Conservation (phyloP, 768 basidiomycete genomes). For the Tricholoma sp. region DNA sequence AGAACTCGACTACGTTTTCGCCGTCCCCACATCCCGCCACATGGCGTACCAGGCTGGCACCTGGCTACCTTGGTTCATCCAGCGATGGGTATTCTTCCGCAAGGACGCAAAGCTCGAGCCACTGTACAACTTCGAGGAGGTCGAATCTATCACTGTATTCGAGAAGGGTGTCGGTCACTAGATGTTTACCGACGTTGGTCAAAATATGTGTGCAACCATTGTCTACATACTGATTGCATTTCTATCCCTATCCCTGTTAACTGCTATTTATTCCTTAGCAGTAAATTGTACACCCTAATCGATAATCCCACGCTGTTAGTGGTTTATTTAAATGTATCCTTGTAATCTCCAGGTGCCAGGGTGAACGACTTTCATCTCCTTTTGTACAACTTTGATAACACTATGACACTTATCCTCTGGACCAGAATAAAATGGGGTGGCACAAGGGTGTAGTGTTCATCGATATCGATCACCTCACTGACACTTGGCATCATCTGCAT, state of each 20-base stretch:
- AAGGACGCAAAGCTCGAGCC: constrained; percentile 34
- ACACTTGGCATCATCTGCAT: too few species aligned
- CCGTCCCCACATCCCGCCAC: constrained; percentile 43
- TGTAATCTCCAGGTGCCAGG: too few species aligned
- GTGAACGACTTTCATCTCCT: too few species aligned
- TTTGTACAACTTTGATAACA: too few species aligned
- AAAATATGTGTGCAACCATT: background rate
- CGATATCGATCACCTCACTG: too few species aligned
- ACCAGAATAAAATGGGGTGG: too few species aligned
- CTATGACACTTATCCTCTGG: too few species aligned
- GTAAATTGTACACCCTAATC: too few species aligned
- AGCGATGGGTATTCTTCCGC: constrained; percentile 38
- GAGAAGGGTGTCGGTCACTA: constrained; percentile 35
- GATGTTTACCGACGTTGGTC: background rate
- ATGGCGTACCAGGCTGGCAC: constrained; percentile 36
- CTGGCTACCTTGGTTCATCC: constrained; percentile 49
- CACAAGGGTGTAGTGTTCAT: too few species aligned
- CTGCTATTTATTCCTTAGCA: too few species aligned
- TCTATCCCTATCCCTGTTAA: background rate
- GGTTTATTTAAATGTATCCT: too few species aligned
- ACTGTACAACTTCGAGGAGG: constrained; percentile 50
- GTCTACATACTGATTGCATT: background rate
- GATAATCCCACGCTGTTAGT: too few species aligned
- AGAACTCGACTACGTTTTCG: constrained; percentile 47
- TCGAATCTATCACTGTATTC: constrained; percentile 37